Evolutionary conservation across 495 filamentous ascomycete genomes (phyloP).

Genomic region (Sphaerosporella brunnea): DNA sequence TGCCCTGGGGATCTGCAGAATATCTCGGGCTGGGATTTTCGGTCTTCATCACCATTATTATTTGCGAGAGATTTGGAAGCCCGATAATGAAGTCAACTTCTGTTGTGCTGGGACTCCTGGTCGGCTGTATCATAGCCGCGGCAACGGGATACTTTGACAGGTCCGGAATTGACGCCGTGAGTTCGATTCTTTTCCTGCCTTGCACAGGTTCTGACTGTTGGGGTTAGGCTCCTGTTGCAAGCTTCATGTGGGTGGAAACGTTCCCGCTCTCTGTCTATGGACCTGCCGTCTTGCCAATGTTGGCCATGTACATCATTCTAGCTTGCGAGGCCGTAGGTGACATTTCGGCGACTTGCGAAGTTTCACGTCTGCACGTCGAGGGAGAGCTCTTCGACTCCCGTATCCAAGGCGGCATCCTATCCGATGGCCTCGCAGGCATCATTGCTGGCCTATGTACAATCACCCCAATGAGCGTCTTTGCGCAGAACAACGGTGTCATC

Average conservation of each 20-base stretch:
- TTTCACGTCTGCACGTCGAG: conserved; percentile 67
- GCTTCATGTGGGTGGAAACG: conserved; percentile 82
- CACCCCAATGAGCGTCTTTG: conserved; percentile 60
- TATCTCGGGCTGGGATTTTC: conserved; percentile 77
- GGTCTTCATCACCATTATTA: conserved; percentile 75
- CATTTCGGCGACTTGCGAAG: conserved; percentile 40
- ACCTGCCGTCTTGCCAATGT: conserved; percentile 62
- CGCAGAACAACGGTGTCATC: conserved; percentile 90
- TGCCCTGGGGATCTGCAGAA: conserved; percentile 75
- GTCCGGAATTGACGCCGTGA: conserved; percentile 41
- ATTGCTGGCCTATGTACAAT: conserved; percentile 70
- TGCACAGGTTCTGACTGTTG: background rate
- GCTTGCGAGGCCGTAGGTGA: conserved; percentile 78
- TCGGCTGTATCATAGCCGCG: conserved; percentile 74
- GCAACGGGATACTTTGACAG: conserved; percentile 70
- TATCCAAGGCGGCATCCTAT: conserved; percentile 76
- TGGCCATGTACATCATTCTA: conserved; percentile 75
- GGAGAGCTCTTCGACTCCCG: conserved; percentile 68
- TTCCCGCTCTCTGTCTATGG: conserved; percentile 68
- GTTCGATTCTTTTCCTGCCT: conserved; percentile 1
- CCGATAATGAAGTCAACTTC: conserved; percentile 51
- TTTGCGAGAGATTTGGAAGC: conserved; percentile 69
- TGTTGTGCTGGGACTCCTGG: conserved; percentile 64
- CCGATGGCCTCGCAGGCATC: conserved; percentile 69
- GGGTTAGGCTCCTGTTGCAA: conserved; percentile 44